Percentiles rank a stretch among this genome's conserved stretches.
Evolutionary conservation across 176 grass and related monocot species (phyloP).

Genomic region (Microstegium vimineum): DNA sequence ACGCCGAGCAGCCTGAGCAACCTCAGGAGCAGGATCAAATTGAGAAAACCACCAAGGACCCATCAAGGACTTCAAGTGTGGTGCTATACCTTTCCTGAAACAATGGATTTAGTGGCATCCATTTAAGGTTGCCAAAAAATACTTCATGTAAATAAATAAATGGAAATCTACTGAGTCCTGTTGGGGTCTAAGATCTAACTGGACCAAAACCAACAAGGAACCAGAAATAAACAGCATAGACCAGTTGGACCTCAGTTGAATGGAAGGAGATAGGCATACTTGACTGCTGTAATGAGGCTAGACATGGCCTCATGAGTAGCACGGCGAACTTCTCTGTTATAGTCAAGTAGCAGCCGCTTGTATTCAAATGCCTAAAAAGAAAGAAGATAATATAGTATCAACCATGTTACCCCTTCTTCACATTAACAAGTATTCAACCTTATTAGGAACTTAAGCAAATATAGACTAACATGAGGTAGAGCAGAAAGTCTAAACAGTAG

Average conservation of each 20-base stretch:
- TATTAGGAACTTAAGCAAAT: not conserved
- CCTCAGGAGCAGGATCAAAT: slow-evolving; percentile 87
- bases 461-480: not conserved
- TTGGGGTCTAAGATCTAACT: not conserved
- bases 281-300: slow-evolving; percentile 63
- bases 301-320: slow-evolving; percentile 86
- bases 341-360: slow-evolving; percentile 81
- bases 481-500: not conserved
- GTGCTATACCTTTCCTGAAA: slow-evolving; percentile 88
- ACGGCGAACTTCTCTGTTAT: slow-evolving; percentile 91
- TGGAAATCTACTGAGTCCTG: not conserved
- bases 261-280: slow-evolving; percentile 46
- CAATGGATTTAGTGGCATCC: not conserved
- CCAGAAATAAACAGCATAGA: slow-evolving; percentile 11
- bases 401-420: not conserved
- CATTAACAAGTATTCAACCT: not conserved
- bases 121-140: not conserved
- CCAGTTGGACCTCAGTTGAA: slow-evolving; percentile 3
- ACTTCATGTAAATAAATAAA: slow-evolving; percentile 8
- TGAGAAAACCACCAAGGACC: slow-evolving; percentile 99
- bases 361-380: slow-evolving; percentile 84
- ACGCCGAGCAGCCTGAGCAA: slow-evolving; percentile 76
- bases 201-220: not conserved
- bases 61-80: slow-evolving; percentile 91
- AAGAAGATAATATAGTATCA: slow-evolving; percentile 9